Base-by-base conservation (phyloP, 306 rosid genomes). In the Cucumis cinereus region DNA sequence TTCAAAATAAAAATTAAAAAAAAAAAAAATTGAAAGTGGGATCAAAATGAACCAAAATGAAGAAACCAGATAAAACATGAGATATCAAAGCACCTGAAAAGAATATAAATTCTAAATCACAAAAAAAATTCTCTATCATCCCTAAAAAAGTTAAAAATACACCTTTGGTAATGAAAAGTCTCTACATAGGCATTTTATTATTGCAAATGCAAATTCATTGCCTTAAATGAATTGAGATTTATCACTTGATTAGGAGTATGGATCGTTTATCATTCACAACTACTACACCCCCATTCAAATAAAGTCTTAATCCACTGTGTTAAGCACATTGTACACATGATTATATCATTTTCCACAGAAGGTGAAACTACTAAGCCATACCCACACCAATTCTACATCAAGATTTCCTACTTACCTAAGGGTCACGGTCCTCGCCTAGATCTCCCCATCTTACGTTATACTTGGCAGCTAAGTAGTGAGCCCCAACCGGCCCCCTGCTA, bases 371-470 rank as follows among this genome's bases (percentile, higher is more conserved):
- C 75, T 13, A 24, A 50, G 24, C 75, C 75, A 70, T 47, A 40
- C 12, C 58, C 40, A 70, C 1, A 17, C 57, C 49, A 70, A 70
- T 70, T 45, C 8, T 43, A 43, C 57, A 23, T n/a, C 12, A 61
- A 76, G 52, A 22, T 70, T n/a, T 80, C 4, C 68, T 61, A 50
- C 57, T 1, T 33, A 71, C 82, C 73, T 66, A 66, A 40, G 75
- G 68, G 23, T 81, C 80, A 75, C 49, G 11, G 45, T 89, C 93
- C 24, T 90, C 90, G 0, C 73, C 81, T 3, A 90, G 85, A 83
- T 91, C 97, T 68, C 97, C 97, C 98, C 98, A 94, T 79, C 95
- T 85, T 73, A 94, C 96, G 56, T 88, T 88, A 82, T 94, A 84
- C 84, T 81, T 87, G 38, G 97, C 96, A 16, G 98, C 95, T 77